Percentiles rank a stretch among this genome's conserved stretches.
phyloP scores from a whole-genome alignment of 192 early-diverging fungal species.

The Backusella morwellensis region DNA sequence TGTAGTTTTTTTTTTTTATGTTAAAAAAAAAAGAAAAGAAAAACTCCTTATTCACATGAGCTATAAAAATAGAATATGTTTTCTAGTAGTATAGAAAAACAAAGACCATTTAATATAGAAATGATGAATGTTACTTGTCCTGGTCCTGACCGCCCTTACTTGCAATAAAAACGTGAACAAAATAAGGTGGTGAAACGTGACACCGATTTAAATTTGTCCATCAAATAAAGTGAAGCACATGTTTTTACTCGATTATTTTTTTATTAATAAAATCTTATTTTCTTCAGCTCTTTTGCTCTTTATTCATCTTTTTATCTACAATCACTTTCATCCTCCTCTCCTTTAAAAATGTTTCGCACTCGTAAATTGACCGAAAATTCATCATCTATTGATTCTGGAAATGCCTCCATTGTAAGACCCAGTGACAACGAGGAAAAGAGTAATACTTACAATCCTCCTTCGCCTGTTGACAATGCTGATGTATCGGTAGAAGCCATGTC shows the following conservation, averaged over 20 bases:
- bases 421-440: neutral
- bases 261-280: neutral
- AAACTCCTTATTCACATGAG: neutral
- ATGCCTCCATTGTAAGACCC: constrained; percentile 16
- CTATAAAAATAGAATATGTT: constrained; percentile 43
- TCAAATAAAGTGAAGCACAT: neutral
- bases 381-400: constrained; percentile 21
- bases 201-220: neutral
- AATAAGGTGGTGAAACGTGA: neutral
- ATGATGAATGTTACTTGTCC: constrained; percentile 44
- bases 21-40: neutral
- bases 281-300: neutral
- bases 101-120: constrained; percentile 26
- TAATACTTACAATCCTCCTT: neutral
- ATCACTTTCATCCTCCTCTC: neutral
- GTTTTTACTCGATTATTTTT: neutral
- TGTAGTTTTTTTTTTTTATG: no score
- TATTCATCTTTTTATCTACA: neutral
- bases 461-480: neutral
- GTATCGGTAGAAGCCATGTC: constrained; percentile 32
- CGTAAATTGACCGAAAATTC: neutral
- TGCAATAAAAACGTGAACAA: constrained; percentile 22
- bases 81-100: constrained; percentile 32
- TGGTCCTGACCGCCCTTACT: constrained; percentile 31
- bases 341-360: neutral